Evolutionary conservation across 2,329 filamentous ascomycete species (phyloP).

Genomic region (Cylindrodendrum hubeiense): DNA sequence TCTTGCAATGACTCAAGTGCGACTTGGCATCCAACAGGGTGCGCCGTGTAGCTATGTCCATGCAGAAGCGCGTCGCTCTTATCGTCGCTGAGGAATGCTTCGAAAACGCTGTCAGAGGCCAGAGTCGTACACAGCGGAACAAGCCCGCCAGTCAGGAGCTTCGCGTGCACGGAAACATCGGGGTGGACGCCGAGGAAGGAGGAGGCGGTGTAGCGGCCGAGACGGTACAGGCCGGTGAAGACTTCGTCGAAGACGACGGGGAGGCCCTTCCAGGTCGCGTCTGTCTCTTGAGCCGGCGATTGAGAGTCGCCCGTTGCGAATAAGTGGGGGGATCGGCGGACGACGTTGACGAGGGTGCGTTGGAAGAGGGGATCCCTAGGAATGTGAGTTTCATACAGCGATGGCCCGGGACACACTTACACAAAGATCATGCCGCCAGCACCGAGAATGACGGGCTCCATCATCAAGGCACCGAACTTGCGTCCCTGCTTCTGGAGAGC

Average conservation of each 20-base stretch:
- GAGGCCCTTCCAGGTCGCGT: constrained; percentile 74
- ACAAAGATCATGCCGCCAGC: constrained; percentile 88
- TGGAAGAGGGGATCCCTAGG: constrained; percentile 84
- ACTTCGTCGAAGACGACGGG: constrained; percentile 89
- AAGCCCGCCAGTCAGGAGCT: constrained; percentile 84
- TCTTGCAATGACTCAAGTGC: constrained; percentile 74
- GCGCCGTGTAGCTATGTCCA: constrained; percentile 89
- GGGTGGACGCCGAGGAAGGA: constrained; percentile 77
- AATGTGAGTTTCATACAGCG: constrained; percentile 24
- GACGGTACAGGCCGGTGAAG: constrained; percentile 86
- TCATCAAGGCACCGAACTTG: constrained; percentile 81
- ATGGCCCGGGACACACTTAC: constrained; percentile 57
- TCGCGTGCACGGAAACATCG: constrained; percentile 85
- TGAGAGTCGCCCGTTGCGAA: constrained; percentile 55
- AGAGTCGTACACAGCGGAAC: constrained; percentile 82
- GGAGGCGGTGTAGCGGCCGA: constrained; percentile 78
- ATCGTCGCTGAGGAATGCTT: constrained; percentile 76
- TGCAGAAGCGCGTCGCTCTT: constrained; percentile 86
- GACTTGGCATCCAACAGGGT: constrained; percentile 84
- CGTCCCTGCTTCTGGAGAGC: constrained; percentile 66
- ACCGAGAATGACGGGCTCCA: constrained; percentile 85
- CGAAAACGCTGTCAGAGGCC: constrained; percentile 80
- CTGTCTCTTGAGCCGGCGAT: constrained; percentile 25
- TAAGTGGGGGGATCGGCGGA: constrained; percentile 70
- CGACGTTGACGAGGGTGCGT: constrained; percentile 73